Base-by-base conservation (phyloP, 1,139 yeast species). In the Lodderomyces beijingensis region DNA sequence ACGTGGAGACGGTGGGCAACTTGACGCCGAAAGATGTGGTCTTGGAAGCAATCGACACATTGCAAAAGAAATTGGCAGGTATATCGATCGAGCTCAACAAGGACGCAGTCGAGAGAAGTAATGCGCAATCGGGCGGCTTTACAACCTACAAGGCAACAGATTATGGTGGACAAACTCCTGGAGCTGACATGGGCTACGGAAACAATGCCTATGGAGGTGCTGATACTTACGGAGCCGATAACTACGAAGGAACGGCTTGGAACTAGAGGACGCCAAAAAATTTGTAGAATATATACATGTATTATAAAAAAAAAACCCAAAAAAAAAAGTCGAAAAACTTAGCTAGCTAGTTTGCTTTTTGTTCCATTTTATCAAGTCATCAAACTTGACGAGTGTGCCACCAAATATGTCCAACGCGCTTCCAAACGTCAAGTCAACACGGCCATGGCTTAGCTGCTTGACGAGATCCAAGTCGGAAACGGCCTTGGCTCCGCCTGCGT, bases 401-500 rank as follows among this genome's bases (percentile, higher is more conserved):
- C 99, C 99, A 63, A 91, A 91, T 4, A 91, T 87, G 53, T 91
- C 98, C 39, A 93, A 61, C 0, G 96, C 83, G 53, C 95, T 83
- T 2, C 99, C 99, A 50, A 64, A 89, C 0, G 98, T 91, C 50
- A 91, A 63, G 53, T 91, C 97, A 5, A 91, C 95, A 46, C 74
- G 80, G 2, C 95, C 95, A 2, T 62, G 45, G 53, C 96, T 87
- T 46, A 91, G 59, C 27, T 52, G 43, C 6, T 76, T 55, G 2
- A 91, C 98, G 15, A 68, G 62, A 8, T 63, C 67, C 39, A 91
- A 66, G 54, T 91, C 98, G 0, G 59, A 55, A 0, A 83, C 53
- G 57, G 77, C 74, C 46, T 77, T 80, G 24, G 96, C 98, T 1
- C 99, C 99, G 10, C 99, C 99, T 23, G 98, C 99, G 55, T 91